Evolutionary conservation across 1,284 basidiomycete genomes (phyloP), one percentile per base, ranked within the genome.

Genomic region (Cystobasidiaceae sp.): DNA sequence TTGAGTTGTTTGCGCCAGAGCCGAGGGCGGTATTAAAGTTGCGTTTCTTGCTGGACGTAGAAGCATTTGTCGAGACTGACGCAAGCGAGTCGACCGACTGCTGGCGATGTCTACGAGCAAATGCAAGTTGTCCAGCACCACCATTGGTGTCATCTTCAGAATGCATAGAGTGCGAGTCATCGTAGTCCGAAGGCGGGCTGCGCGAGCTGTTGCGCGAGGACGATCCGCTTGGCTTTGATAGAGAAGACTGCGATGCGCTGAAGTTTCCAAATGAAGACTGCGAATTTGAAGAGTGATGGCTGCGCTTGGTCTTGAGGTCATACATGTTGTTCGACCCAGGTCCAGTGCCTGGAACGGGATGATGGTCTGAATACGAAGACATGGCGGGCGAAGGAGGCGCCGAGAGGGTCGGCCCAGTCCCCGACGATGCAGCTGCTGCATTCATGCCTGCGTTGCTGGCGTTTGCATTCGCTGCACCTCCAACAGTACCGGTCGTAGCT

Each of bases 321-420:
- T 64, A 64, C 11, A 64, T n/a, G n/a, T n/a, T 21, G 32, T 32
- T 37, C 39, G n/a, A 44, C 9, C 46, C 48, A 37, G n/a, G 33
- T 11, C 6, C 23, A 23, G 19, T 49, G 45, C 43, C 56, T 4
- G 30, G 27, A 49, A 25, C 9, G 28, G 37, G 32, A 19, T 55
- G 48, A 64, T 55, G 46, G 41, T 66, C 63, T 19, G 63, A 66
- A 27, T 50, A 57, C 11, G 60, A 63, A 8, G 60, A 55, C 37
- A 67, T 13, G 30, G 66, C 60, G 56, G 66, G 66, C 19, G 66
- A 61, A 28, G 66, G 66, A 23, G 66, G 60, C 25, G 60, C 60
- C 11, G 60, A 64, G n/a, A 64, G 33, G 8, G 52, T 64, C 32
- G 61, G 61, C 27, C 61, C 61, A 28, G 33, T 45, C 9, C 61